Evolutionary conservation across 2,329 filamentous ascomycete genomes (phyloP), one percentile per base, ranked within the genome.

Genomic region (Amauroascus niger): DNA sequence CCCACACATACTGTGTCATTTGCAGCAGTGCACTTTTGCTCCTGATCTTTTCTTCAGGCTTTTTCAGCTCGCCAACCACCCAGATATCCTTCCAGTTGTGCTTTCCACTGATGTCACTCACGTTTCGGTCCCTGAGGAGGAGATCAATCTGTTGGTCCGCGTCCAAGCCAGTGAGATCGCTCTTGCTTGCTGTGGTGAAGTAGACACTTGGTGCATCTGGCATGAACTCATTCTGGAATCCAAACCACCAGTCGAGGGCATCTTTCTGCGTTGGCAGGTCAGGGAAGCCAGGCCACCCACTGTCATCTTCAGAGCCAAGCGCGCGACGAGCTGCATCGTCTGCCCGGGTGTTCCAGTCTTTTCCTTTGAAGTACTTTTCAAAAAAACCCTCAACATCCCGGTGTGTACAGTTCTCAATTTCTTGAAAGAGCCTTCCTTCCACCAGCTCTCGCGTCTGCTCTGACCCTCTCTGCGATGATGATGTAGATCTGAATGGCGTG

Each of bases 361-460:
- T 61, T 33, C 54, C 54, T 33, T 60, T 49, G 50, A 61, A 62
- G 49, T 62, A 61, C 35, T 62, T 62, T 6, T 32, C 40, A 32
- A 58, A 58, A 46, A 60, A 57, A 2, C 59, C 60, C 14, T 54
- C 51, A 13, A 62, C 58, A 50, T 54, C 47, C 28, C 48, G 37
- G 43, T 55, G 55, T 18, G 59, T 61, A 49, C 57, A 58, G 6
- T 30, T 22, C 4, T 18, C 9, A 20, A 61, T 55, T 48, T 62
- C 60, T 20, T 58, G 48, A 47, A 60, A 59, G 32, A 61, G 35
- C 49, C 49, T 52, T 53, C 7, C 47, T 40, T 61, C 55, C 13
- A 61, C 43, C 18, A 60, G 26, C 47, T 35, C 33, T 6, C 40
- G 56, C 20, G 55, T 60, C 54, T 63, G 55, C 49, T 61, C 58